Conservation (phyloP, 2,329 filamentous ascomycete genomes). For the Pestalotiopsis sp. region DNA sequence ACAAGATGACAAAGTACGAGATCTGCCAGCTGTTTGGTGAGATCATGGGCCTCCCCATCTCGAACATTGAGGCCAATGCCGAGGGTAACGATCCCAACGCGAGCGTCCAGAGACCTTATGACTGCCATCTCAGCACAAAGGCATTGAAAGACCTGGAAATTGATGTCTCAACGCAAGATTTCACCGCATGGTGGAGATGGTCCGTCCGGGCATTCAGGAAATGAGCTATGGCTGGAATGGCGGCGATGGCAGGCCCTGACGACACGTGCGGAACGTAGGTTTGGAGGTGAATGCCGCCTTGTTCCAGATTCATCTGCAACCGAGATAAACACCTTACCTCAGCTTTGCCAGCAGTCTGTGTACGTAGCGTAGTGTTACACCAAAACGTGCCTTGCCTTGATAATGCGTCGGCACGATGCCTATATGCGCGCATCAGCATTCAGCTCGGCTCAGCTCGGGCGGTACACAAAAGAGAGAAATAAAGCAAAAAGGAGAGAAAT, state of each 20-base stretch:
- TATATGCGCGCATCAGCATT: background rate
- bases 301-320: slow-evolving; percentile 4
- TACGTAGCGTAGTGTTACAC: background rate
- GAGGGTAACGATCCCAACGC: slow-evolving; percentile 73
- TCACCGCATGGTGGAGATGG: slow-evolving; percentile 79
- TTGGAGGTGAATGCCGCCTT: slow-evolving; percentile 1
- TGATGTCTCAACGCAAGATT: slow-evolving; percentile 73
- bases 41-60: slow-evolving; percentile 74
- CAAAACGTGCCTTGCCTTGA: background rate
- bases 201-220: slow-evolving; percentile 62
- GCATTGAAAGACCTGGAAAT: slow-evolving; percentile 74
- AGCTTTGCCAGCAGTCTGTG: background rate
- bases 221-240: slow-evolving; percentile 31
- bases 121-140: slow-evolving; percentile 83
- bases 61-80: slow-evolving; percentile 69
- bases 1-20: slow-evolving; percentile 86
- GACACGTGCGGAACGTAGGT: slow-evolving; percentile 9
- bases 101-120: slow-evolving; percentile 78
- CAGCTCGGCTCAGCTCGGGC: background rate
- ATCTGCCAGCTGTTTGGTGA: slow-evolving; percentile 79
- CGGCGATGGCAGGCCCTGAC: background rate
- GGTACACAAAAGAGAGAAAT: background rate
- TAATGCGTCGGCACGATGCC: background rate
- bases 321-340: background rate
- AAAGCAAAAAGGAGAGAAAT: background rate